These are phyloP conservation scores for Cladophialophora exuberans DNA, from an alignment of 2,329 filamentous ascomycete genomes.

Conservation along the genomic window DNA sequence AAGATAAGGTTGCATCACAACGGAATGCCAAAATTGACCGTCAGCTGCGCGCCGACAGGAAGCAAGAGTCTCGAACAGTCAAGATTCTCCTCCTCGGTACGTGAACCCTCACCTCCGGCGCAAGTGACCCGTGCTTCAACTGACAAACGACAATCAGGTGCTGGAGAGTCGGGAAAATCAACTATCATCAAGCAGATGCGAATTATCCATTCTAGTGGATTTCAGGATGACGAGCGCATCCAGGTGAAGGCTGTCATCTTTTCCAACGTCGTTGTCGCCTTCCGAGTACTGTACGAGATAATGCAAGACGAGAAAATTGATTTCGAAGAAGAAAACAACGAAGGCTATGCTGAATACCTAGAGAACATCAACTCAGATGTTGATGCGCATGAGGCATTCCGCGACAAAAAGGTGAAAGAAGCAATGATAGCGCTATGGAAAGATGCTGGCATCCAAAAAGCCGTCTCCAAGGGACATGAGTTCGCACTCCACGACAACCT, in stretches of 20 bases:
- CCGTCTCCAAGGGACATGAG: conserved; percentile 93
- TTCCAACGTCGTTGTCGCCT: conserved; percentile 89
- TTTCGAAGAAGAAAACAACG: conserved; percentile 77
- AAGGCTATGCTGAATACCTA: conserved; percentile 78
- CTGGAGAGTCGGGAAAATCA: conserved; percentile 93
- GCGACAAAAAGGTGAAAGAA: conserved; percentile 61
- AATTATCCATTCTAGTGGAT: conserved; percentile 91
- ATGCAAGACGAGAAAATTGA: conserved; percentile 83
- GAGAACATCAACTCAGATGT: conserved; percentile 77
- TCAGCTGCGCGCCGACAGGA: conserved; percentile 82
- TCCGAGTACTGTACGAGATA: conserved; percentile 85
- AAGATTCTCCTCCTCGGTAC: conserved; percentile 91
- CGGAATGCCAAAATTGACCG: conserved; percentile 76
- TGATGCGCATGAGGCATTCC: conserved; percentile 77
- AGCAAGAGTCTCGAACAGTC: conserved; percentile 81
- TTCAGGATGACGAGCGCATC: conserved; percentile 84
- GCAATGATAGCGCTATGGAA: conserved; percentile 85
- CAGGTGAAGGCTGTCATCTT: conserved; percentile 97
- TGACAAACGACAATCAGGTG: conserved; percentile 62
- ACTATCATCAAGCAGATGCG: conserved; percentile 99
- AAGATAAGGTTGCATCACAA: conserved; percentile 46
- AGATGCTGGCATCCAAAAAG: conserved; percentile 79
- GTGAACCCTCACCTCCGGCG: conserved; percentile 36
- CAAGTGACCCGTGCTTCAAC: not conserved
- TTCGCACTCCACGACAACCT: conserved; percentile 96